A percentile compares a stretch with the other conserved stretches of the same genome.
Conservation (phyloP, 805 yeast genomes). For the Kodamaea fukazawae region DNA sequence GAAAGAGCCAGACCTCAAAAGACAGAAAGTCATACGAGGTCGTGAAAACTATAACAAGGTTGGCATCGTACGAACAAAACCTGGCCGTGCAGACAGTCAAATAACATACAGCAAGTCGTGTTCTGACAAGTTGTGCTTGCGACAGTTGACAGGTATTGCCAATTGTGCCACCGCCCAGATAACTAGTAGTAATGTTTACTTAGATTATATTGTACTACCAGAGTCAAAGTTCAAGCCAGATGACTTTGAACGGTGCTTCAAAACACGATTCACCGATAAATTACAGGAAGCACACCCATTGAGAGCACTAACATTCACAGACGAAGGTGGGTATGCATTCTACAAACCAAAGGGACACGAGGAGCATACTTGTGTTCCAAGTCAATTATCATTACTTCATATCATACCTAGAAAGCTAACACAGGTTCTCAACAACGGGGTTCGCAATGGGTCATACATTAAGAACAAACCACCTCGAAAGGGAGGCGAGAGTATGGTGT, state of each 20-base stretch:
- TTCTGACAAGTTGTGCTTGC: conserved; percentile 73
- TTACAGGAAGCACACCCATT: conserved; percentile 19
- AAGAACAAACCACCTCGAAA: conserved; percentile 44
- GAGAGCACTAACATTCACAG: conserved; percentile 19
- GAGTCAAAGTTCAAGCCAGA: conserved; percentile 19
- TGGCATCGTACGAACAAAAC: conserved; percentile 85
- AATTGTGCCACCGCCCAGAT: conserved; percentile 43
- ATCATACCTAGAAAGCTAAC: conserved; percentile 19
- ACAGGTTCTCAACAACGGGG: conserved; percentile 55
- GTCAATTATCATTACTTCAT: conserved; percentile 29
- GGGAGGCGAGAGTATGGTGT: conserved; percentile 42
- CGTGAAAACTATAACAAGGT: conserved; percentile 51
- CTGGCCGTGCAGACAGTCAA: conserved; percentile 81
- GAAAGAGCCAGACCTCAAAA: conserved; percentile 16
- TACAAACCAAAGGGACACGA: conserved; percentile 17
- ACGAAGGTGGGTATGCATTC: conserved; percentile 21
- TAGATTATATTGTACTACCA: conserved; percentile 53
- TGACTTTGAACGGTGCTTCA: conserved; percentile 45
- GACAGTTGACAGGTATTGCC: conserved; percentile 56
- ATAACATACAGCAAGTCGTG: conserved; percentile 79
- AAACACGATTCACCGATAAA: conserved; percentile 11
- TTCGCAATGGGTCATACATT: conserved; percentile 54
- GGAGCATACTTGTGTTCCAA: conserved; percentile 20
- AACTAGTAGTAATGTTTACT: conserved; percentile 32
- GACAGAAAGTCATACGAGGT: conserved; percentile 47